A percentile compares a stretch with the other conserved stretches of the same genome.
phyloP scores from a whole-genome alignment of 305 asterid species.

The Solanum hybrid region DNA sequence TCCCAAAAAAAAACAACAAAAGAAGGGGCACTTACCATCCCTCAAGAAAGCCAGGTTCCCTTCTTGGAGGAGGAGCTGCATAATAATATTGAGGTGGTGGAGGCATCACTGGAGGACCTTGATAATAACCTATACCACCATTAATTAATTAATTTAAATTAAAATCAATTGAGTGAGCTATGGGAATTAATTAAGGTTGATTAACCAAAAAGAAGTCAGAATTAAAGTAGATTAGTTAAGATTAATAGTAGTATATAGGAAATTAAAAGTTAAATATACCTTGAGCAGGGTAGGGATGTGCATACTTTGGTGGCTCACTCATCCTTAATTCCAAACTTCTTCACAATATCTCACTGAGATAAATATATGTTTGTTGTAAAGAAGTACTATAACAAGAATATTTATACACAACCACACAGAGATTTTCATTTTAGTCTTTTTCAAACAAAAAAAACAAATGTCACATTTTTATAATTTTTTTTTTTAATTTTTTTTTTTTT shows the following conservation, averaged over 20 bases:
- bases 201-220: neutral
- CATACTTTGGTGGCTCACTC: constrained; percentile 33
- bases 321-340: neutral
- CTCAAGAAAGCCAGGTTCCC: constrained; percentile 48
- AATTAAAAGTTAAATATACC: constrained; percentile 1
- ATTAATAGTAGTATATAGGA: neutral
- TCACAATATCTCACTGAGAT: neutral
- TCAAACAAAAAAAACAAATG: neutral
- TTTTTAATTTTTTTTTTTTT: neutral
- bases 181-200: neutral
- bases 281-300: constrained; percentile 32
- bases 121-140: constrained; percentile 20
- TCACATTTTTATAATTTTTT: too few species aligned
- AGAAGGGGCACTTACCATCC: constrained; percentile 42
- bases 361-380: neutral
- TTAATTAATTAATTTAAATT: neutral
- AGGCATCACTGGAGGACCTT: constrained; percentile 34
- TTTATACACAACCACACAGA: neutral
- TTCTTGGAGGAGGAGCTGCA: constrained; percentile 50
- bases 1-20: neutral
- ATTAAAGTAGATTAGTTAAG: neutral
- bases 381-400: neutral
- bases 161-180: neutral
- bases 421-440: neutral
- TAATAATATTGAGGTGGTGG: constrained; percentile 32